Base-by-base conservation (phyloP, 352 stramenopile species). In the Pilasporangium apinafurcum region DNA sequence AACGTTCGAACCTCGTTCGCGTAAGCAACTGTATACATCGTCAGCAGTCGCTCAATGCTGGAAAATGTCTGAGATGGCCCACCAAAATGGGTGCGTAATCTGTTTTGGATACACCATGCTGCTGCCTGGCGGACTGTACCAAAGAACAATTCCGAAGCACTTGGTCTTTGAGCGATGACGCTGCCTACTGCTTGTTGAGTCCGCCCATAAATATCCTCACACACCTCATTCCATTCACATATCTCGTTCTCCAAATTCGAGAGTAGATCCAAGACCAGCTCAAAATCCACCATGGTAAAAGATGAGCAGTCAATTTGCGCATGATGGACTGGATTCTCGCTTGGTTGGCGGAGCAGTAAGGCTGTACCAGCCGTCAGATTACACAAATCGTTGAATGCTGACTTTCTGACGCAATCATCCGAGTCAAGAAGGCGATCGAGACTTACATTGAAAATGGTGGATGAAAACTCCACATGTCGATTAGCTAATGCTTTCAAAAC, bases 21-120 rank as follows among this genome's bases (percentile, higher is more conserved):
- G 21, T 42, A 36, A 3, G 28, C 20, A 21, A 20, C 26, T n/a
- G 53, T 48, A 51, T 73, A 62, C 27, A 63, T 37, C 21, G 77
- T 59, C 22, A 91, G 47, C 26, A 92, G 52, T 9, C 55, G 63
- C 47, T 94, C 80, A n/a, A 94, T 68, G 8, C 65, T 70, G 5
- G 71, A 68, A 65, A 94, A 92, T 18, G 62, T 88, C 43, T 87
- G 69, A 29, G 76, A 68, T 29, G 82, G 75, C 3, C 73, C 75
- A 27, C 82, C 82, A 41, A 89, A 79, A 45, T 85, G 71, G 4
- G 82, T 90, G 12, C 82, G 73, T 24, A 94, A 52, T 33, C 82
- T 65, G 37, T 77, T 80, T 12, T 85, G 62, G 16, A 91, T 59
- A 31, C 78, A 84, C 78, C 80, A 94, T 13, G 39, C 54, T 14